Evolutionary conservation across 2,329 filamentous ascomycete genomes (phyloP), one percentile per base, ranked within the genome.

Genomic region (Phoma herbarum): DNA sequence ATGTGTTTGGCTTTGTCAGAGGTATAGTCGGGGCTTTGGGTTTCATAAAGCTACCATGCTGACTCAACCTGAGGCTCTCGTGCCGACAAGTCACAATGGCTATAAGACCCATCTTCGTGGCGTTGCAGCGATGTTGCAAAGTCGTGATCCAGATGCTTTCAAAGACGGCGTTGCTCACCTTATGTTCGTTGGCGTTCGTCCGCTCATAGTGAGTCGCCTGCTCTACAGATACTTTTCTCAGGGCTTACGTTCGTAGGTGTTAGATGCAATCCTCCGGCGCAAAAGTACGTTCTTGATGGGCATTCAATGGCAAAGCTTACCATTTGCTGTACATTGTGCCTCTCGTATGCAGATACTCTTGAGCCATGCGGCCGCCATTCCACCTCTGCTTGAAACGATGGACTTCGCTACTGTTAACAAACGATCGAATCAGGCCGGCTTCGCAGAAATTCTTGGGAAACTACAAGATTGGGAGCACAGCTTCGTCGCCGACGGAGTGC

Each of bases 1-100:
- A 55, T 55, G 52, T 55, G 52, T 23, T n/a, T 55, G 11, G 52
- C 52, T 1, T 26, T 55, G 22, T 55, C 52, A 35, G 52, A 55
- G 37, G 52, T 55, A 49, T 41, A 20, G 20, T 35, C 11, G 16
- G 16, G n/a, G n/a, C 16, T 35, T 8, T 3, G 16, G 16, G 16
- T 35, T 35, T 14, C n/a, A 16, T 16, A 8, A 35, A 5, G 7
- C 9, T 2, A 14, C n/a, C 31, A 35, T 35, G 31, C 31, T 35
- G 31, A 35, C 31, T n/a, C 5, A 18, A 35, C 16, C 31, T n/a
- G 31, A 35, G 31, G 31, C 31, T 9, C 11, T 5, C 16, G 31
- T 35, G 31, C 31, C 31, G 11, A 35, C 31, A 35, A 35, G 31
- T 35, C 31, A 35, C 9, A 14, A 35, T 8, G 31, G 31, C 16